A percentile compares a stretch with the other conserved stretches of the same genome.
phyloP scores from a whole-genome alignment of 176 grass and related monocot species.

The Hsuehochloa calcarea region DNA sequence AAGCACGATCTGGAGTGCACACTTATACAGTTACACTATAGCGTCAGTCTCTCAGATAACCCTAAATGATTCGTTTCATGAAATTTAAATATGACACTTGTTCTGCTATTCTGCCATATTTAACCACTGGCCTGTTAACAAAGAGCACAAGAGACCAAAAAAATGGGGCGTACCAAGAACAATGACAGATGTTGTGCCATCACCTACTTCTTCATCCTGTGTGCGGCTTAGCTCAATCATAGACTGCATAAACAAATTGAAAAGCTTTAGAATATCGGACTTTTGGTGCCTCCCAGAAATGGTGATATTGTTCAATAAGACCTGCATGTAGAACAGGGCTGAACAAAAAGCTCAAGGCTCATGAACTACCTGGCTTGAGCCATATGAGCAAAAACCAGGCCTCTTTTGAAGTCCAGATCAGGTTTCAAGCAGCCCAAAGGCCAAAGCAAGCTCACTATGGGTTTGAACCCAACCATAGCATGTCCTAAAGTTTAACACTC shows the following conservation, averaged over 20 bases:
- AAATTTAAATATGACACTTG: not conserved
- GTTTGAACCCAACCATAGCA: too few relatives aligned
- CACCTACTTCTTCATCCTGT: conserved; percentile 98
- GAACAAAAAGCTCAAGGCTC: too few relatives aligned
- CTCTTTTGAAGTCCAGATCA: too few relatives aligned
- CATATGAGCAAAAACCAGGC: too few relatives aligned
- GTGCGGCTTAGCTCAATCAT: conserved; percentile 99
- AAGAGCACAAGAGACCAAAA: not conserved
- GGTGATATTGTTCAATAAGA: not conserved
- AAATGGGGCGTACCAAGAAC: conserved; percentile 69
- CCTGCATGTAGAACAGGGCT: too few relatives aligned
- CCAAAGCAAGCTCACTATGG: too few relatives aligned
- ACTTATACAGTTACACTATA: not conserved
- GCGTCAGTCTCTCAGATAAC: not conserved
- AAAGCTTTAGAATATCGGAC: not conserved
- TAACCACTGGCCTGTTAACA: not conserved
- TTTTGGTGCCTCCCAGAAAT: not conserved
- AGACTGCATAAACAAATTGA: conserved; percentile 38
- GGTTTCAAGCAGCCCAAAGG: too few relatives aligned
- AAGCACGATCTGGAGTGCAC: not conserved
- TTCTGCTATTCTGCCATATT: not conserved
- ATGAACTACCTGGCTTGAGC: too few relatives aligned
- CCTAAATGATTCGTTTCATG: too few relatives aligned
- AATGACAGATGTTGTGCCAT: conserved; percentile 99
- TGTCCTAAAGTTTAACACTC: too few relatives aligned